Conservation (phyloP, 352 stramenopile species). For the Blastocystis sp. region DNA sequence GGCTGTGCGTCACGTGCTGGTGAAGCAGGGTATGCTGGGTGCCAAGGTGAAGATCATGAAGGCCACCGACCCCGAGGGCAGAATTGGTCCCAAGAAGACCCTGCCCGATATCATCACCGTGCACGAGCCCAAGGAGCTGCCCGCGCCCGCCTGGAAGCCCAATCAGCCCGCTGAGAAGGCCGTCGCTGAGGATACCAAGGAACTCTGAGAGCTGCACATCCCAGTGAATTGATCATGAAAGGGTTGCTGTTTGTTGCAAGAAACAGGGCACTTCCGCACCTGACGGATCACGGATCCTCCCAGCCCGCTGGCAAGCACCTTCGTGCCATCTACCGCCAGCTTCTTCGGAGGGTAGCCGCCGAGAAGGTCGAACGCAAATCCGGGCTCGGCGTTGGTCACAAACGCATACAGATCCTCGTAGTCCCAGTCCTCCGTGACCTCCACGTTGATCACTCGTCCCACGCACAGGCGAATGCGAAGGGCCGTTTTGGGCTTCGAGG, state of each 20-base stretch:
- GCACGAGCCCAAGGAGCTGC: no score
- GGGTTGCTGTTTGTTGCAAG: not conserved
- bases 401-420: conserved; percentile 13
- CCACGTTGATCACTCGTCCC: not conserved
- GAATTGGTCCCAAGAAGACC: no score
- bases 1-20: no score
- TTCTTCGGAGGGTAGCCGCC: not conserved
- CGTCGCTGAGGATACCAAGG: no score
- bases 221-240: no score
- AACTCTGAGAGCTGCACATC: no score
- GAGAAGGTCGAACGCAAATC: not conserved
- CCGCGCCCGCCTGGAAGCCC: no score
- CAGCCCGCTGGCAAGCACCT: not conserved
- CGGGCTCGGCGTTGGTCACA: not conserved
- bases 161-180: no score
- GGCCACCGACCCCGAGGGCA: no score
- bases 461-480: not conserved
- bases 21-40: no score
- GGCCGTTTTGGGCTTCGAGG: not conserved
- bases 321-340: not conserved
- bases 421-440: conserved; percentile 39
- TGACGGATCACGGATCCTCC: not conserved
- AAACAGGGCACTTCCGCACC: not conserved
- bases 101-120: no score
- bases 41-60: no score